phyloP scores from a whole-genome alignment of 1,284 basidiomycete genomes.

The Mycena sp. region DNA sequence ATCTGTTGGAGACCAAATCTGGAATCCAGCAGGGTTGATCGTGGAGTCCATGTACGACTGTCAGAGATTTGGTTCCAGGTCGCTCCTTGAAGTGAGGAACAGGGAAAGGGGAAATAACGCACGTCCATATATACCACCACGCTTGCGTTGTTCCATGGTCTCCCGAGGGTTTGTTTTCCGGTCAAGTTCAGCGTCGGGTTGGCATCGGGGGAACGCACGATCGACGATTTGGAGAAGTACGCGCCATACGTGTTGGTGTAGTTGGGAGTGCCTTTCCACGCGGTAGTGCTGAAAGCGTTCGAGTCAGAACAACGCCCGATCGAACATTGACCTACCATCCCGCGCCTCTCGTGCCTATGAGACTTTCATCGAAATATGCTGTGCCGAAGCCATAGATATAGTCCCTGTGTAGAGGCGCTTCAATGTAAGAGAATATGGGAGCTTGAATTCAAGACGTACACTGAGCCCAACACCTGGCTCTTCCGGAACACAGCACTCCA shows the following conservation, averaged over 20 bases:
- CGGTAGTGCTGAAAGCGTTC: constrained; percentile 63
- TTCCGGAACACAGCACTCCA: constrained; percentile 65
- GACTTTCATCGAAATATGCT: constrained; percentile 49
- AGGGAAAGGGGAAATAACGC: neutral
- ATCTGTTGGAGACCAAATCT: constrained; percentile 42
- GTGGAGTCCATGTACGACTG: constrained; percentile 65
- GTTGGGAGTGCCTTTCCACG: constrained; percentile 65
- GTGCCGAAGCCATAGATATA: constrained; percentile 66
- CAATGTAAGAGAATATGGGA: too few species aligned
- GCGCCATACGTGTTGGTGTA: constrained; percentile 66
- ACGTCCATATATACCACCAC: constrained; percentile 49
- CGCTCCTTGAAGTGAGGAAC: too few species aligned
- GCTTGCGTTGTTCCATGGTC: constrained; percentile 71
- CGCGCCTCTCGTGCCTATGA: constrained; percentile 5
- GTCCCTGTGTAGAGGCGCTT: constrained; percentile 20
- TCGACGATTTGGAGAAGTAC: constrained; percentile 64
- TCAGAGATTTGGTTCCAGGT: too few species aligned
- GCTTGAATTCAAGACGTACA: constrained; percentile 61
- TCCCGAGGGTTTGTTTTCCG: constrained; percentile 45
- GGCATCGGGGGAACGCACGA: constrained; percentile 72
- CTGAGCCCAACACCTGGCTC: constrained; percentile 66
- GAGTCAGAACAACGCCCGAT: neutral
- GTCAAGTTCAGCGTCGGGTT: constrained; percentile 37
- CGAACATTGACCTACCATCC: neutral
- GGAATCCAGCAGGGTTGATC: constrained; percentile 61